Evolutionary conservation across 768 basidiomycete species (phyloP).

Genomic region (Piloderma croceum): DNA sequence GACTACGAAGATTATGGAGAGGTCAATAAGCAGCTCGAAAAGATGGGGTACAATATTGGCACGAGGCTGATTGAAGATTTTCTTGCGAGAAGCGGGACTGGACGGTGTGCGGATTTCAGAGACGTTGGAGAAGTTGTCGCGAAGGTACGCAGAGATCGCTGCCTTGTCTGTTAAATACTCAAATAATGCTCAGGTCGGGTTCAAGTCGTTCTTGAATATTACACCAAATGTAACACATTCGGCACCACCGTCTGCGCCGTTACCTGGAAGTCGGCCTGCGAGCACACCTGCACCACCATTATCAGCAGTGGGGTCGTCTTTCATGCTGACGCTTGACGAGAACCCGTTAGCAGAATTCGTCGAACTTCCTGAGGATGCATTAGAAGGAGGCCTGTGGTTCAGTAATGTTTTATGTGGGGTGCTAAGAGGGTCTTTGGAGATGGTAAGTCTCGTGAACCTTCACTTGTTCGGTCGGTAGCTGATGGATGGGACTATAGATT

Average conservation of each 20-base stretch:
- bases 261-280: slow-evolving; percentile 39
- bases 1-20: slow-evolving; percentile 98
- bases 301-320: slow-evolving; percentile 50
- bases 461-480: not conserved
- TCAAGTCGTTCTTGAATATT: slow-evolving; percentile 95
- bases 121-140: slow-evolving; percentile 95
- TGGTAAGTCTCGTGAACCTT: slow-evolving; percentile 52
- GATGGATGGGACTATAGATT: slow-evolving; percentile 47
- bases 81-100: slow-evolving; percentile 84
- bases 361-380: slow-evolving; percentile 87
- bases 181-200: slow-evolving; percentile 67
- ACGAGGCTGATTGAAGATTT: slow-evolving; percentile 96
- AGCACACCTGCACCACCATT: slow-evolving; percentile 24
- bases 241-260: slow-evolving; percentile 43
- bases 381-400: slow-evolving; percentile 94
- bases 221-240: slow-evolving; percentile 75
- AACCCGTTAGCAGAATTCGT: slow-evolving; percentile 97
- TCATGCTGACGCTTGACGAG: slow-evolving; percentile 86
- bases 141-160: slow-evolving; percentile 52
- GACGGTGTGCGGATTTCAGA: slow-evolving; percentile 87
- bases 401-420: slow-evolving; percentile 96
- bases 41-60: slow-evolving; percentile 99
- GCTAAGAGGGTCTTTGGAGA: slow-evolving; percentile 87
- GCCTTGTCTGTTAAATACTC: not conserved
- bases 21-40: slow-evolving; percentile 94